Evolutionary conservation across 2,329 filamentous ascomycete genomes (phyloP), one percentile per base, ranked within the genome.

Genomic region (Phyllosticta capitalensis): DNA sequence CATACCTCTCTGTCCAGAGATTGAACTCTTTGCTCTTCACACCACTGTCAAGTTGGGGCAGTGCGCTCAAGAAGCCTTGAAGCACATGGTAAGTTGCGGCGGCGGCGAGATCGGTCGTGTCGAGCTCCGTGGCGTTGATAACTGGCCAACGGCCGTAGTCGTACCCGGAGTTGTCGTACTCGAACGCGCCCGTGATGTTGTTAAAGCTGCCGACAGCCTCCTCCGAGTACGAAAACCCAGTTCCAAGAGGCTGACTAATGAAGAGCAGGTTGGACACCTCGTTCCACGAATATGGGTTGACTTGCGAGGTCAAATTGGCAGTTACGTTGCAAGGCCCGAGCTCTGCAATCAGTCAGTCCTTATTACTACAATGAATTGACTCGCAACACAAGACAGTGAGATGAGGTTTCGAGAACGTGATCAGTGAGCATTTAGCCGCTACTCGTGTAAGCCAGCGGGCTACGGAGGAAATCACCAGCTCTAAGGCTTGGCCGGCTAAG

Each of bases 251-350:
- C 69, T 86, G 82, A 58, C 81, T 82, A 56, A 86, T 73, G 70
- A 84, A 86, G 9, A 86, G 72, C 69, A 86, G 72, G 66, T 84
- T 85, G 38, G 78, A 81, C 24, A 78, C 78, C 61, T 83, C 79
- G 64, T 78, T 83, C 81, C 81, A 86, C 9, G 78, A 78, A 71
- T 83, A 80, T 4, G 81, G 81, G 66, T 86, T 86, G 67, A 74
- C 51, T 58, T 67, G 52, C 19, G 66, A 72, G 4, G 64, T 69
- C 20, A 69, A 56, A 56, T 74, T 67, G 45, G 67, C 67, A 5
- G 69, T 72, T 24, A 78, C 66, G 60, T 70, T 70, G 64, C 74
- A 77, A 52, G 75, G 75, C 10, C 75, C 75, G 49, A 74, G 67
- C 52, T 56, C 58, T 59, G 24, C 66, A 73, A 71, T 26, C 28